Percentiles rank a stretch among this genome's conserved stretches.
Conservation (phyloP, 345 rosid genomes). For the Melastoma malabathricum region DNA sequence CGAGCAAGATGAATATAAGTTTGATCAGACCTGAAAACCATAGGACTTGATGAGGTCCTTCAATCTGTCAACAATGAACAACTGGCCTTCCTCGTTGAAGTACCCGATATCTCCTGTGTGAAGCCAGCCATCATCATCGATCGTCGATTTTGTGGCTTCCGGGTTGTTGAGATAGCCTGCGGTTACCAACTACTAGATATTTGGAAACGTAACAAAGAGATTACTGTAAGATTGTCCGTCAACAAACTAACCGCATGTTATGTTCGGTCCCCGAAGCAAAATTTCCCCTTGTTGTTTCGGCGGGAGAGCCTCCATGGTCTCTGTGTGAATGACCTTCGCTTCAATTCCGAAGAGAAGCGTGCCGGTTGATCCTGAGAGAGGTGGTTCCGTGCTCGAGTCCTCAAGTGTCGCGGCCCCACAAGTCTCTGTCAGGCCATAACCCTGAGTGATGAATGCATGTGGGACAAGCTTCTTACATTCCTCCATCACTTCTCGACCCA, state of each 20-base stretch:
- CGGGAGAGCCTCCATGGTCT: constrained; percentile 21
- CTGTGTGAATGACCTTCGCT: constrained; percentile 19
- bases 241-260: no score
- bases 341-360: constrained; percentile 25
- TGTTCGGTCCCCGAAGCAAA: constrained; percentile 32
- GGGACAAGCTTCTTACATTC: constrained; percentile 19
- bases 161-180: constrained; percentile 38
- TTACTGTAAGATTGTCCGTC: no score
- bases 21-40: constrained; percentile 50
- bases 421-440: constrained; percentile 35
- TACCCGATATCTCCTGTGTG: constrained; percentile 47
- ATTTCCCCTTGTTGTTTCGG: constrained; percentile 29
- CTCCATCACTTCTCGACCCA: constrained; percentile 27
- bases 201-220: no score
- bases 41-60: constrained; percentile 40
- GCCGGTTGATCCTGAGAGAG: constrained; percentile 24
- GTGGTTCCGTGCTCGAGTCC: constrained; percentile 12
- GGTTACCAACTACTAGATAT: no score
- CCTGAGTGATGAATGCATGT: no score
- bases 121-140: constrained; percentile 32
- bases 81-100: constrained; percentile 28
- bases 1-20: no score
- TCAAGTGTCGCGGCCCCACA: constrained; percentile 20
- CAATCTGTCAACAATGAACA: constrained; percentile 34
- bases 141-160: constrained; percentile 26